Base-by-base conservation (phyloP, 768 basidiomycete genomes). In the Pleurotus salmoneostramineus region DNA sequence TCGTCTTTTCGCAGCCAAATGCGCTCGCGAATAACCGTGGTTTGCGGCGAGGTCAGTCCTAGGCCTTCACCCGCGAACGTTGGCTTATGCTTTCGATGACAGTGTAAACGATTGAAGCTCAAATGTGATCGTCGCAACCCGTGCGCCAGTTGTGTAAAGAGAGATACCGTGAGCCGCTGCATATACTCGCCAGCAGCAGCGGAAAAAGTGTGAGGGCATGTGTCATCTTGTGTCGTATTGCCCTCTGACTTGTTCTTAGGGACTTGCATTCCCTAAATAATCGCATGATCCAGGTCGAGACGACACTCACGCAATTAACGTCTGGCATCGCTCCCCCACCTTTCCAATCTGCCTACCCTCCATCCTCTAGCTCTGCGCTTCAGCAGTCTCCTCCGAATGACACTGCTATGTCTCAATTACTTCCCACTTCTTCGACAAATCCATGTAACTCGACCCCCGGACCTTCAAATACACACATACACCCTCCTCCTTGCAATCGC, bases 71-170 rank as follows among this genome's bases (percentile, higher is more conserved):
- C 59, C 56, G 56, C 27, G 27, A 11, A 4, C 37, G 40, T 33
- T 32, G n/a, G 0, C 21, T 7, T 58, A 7, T 37, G n/a, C 56
- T 31, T 54, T 58, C 36, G 42, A 14, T 49, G 43, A 2, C 66
- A 93, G 88, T 94, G 91, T 76, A 93, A 93, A 69, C 89, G 91
- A 3, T 78, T 93, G 55, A 94, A 94, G 64, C 79, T 93, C 55
- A 91, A 87, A 74, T 94, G 91, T 66, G 91, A 93, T 72, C 76
- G 91, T 40, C 81, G 86, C 17, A 83, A 78, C 2, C 91, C 91
- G 0, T 93, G 91, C 62, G 83, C 83, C 0, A 86, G 85, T 31
- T 93, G 92, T 63, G 79, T 83, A 14, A 93, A 93, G 67, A 86
- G 91, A 60, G 87, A 90, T 65, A 90, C 88, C 0, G 80, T 88